These are phyloP conservation scores for Adansonia gregorii DNA, from an alignment of 441 rosid genomes.

Conservation along the genomic window DNA sequence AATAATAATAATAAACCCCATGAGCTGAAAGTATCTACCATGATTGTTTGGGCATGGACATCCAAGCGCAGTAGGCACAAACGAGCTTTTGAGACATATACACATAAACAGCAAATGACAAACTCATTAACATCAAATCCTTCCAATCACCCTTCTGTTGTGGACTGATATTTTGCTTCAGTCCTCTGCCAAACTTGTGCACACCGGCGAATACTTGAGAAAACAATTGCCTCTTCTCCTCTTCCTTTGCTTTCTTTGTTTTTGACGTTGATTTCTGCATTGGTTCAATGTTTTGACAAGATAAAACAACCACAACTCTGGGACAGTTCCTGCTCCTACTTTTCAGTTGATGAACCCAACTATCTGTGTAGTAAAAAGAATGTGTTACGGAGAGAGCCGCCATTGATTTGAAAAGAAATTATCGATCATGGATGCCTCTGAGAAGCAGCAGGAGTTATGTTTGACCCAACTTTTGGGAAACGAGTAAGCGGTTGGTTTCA, in stretches of 20 bases:
- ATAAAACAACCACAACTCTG: slow-evolving; percentile 31
- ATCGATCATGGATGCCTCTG: slow-evolving; percentile 20
- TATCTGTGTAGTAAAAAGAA: slow-evolving; percentile 28
- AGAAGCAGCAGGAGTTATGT: not conserved
- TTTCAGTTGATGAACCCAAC: slow-evolving; percentile 31
- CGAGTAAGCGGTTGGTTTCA: slow-evolving; percentile 2
- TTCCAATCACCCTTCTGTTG: slow-evolving; percentile 78
- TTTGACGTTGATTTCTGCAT: slow-evolving; percentile 28
- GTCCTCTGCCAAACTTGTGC: slow-evolving; percentile 40
- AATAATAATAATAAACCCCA: not conserved
- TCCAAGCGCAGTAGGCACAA: slow-evolving; percentile 77
- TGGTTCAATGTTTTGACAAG: slow-evolving; percentile 45
- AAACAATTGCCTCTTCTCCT: slow-evolving; percentile 22
- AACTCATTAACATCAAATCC: slow-evolving; percentile 71
- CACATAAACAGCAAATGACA: slow-evolving; percentile 82
- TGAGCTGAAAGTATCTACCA: slow-evolving; percentile 45
- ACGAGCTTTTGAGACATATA: slow-evolving; percentile 80
- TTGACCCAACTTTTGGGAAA: slow-evolving; percentile 11
- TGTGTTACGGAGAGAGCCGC: slow-evolving; percentile 47
- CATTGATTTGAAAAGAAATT: slow-evolving; percentile 38
- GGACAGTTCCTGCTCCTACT: slow-evolving; percentile 27
- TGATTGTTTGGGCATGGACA: slow-evolving; percentile 55
- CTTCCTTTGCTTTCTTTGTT: slow-evolving; percentile 34
- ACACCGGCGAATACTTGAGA: slow-evolving; percentile 25
- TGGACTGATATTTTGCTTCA: slow-evolving; percentile 57